Percentiles rank a stretch among this genome's conserved stretches.
Conservation (phyloP, 2,329 filamentous ascomycete species). For the Biscogniauxia marginata region DNA sequence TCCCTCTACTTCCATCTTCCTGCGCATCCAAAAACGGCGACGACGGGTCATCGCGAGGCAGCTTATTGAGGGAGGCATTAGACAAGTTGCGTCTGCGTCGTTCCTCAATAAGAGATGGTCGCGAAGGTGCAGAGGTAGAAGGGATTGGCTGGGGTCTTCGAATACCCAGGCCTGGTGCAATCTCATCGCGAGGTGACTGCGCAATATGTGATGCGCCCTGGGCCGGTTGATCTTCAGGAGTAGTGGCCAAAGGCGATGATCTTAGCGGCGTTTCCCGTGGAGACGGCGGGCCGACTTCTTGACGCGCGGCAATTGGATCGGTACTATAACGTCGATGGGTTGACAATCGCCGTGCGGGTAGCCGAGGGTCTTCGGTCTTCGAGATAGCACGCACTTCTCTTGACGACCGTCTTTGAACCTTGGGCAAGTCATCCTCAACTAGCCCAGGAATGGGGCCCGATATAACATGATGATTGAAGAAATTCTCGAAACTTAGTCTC, state of each 20-base stretch:
- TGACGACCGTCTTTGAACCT: conserved; percentile 32
- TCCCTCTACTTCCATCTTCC: conserved; percentile 34
- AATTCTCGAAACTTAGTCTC: conserved; percentile 79
- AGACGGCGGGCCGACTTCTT: conserved; percentile 36
- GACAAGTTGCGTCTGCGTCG: conserved; percentile 39
- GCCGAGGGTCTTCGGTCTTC: conserved; percentile 32
- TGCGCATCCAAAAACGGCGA: conserved; percentile 35
- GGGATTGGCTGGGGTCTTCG: conserved; percentile 47
- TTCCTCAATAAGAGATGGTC: conserved; percentile 37
- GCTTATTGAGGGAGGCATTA: conserved; percentile 38
- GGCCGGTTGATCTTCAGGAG: conserved; percentile 37
- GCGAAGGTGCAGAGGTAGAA: conserved; percentile 48
- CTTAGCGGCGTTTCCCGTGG: conserved; percentile 42
- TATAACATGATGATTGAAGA: conserved; percentile 76
- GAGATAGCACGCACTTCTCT: conserved; percentile 36
- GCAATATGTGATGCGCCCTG: conserved; percentile 22
- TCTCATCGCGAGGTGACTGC: conserved; percentile 47
- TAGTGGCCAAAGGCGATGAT: conserved; percentile 45
- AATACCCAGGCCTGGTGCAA: conserved; percentile 51
- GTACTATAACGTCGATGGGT: conserved; percentile 40
- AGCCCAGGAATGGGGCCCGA: conserved; percentile 75
- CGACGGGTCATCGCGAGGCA: conserved; percentile 33
- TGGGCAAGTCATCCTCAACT: conserved; percentile 70
- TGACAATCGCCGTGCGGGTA: conserved; percentile 36
- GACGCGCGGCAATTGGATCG: conserved; percentile 37